Percentiles rank a stretch among this genome's conserved stretches.
These are phyloP conservation scores for Echites panduratus DNA, from an alignment of 257 asterid species.

Conservation along the genomic window DNA sequence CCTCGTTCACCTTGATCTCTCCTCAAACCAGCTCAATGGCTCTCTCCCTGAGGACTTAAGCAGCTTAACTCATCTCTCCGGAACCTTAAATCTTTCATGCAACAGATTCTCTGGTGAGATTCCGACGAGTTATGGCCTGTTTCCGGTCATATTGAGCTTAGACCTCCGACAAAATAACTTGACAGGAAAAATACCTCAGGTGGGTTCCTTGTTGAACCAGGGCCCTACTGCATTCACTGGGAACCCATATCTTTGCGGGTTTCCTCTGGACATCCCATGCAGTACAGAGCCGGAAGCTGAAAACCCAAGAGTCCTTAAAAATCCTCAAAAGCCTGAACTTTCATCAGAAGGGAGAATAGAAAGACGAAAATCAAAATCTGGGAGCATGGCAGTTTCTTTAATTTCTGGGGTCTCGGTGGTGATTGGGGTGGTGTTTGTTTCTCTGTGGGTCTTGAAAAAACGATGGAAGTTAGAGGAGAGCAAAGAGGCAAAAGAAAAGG, in stretches of 20 bases:
- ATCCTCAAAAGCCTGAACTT: constrained; percentile 40
- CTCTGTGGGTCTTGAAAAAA: constrained; percentile 50
- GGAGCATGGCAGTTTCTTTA: constrained; percentile 42
- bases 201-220: constrained; percentile 79
- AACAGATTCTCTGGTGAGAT: constrained; percentile 71
- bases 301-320: constrained; percentile 43
- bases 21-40: constrained; percentile 68
- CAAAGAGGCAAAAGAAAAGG: constrained; percentile 36
- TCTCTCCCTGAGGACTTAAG: constrained; percentile 52
- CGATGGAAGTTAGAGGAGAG: constrained; percentile 44
- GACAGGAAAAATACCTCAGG: constrained; percentile 78
- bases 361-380: constrained; percentile 30
- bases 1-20: constrained; percentile 67
- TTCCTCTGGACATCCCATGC: constrained; percentile 59
- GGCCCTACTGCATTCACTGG: constrained; percentile 97
- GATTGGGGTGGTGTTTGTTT: constrained; percentile 46
- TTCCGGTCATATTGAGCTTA: constrained; percentile 73
- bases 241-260: constrained; percentile 81
- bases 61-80: constrained; percentile 48
- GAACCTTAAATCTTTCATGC: constrained; percentile 75
- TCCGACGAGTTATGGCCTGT: constrained; percentile 65
- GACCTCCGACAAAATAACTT: constrained; percentile 70
- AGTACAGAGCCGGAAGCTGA: constrained; percentile 47
- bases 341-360: constrained; percentile 32
- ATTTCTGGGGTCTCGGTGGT: constrained; percentile 55